Evolutionary conservation across 2,329 filamentous ascomycete genomes (phyloP).

Genomic region (Alternaria gaisen): DNA sequence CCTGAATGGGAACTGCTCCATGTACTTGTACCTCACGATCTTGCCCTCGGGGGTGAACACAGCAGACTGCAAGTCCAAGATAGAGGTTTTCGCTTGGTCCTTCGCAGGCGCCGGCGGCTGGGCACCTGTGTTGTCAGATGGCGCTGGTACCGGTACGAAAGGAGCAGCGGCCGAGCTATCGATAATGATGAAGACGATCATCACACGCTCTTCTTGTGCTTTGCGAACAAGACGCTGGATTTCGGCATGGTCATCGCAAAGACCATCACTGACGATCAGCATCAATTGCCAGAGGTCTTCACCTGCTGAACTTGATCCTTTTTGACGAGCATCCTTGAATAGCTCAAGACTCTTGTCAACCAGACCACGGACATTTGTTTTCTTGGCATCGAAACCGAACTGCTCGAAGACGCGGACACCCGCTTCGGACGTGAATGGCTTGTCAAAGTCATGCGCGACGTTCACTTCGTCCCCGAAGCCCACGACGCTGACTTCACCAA

Average conservation of each 20-base stretch:
- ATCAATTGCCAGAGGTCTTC: slow-evolving; percentile 93
- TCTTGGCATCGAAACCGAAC: slow-evolving; percentile 84
- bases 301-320: slow-evolving; percentile 58
- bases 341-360: slow-evolving; percentile 79
- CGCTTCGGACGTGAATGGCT: slow-evolving; percentile 80
- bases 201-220: slow-evolving; percentile 91
- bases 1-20: slow-evolving; percentile 95
- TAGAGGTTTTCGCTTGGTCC: slow-evolving; percentile 69
- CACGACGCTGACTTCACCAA: slow-evolving; percentile 89
- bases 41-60: slow-evolving; percentile 76
- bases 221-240: slow-evolving; percentile 85
- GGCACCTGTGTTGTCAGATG: slow-evolving; percentile 11
- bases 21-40: slow-evolving; percentile 86
- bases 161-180: slow-evolving; percentile 63
- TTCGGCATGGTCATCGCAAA: slow-evolving; percentile 87
- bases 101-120: slow-evolving; percentile 23
- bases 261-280: slow-evolving; percentile 90
- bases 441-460: slow-evolving; percentile 85
- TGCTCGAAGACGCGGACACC: slow-evolving; percentile 84
- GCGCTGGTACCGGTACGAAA: slow-evolving; percentile 11
- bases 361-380: slow-evolving; percentile 84
- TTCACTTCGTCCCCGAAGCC: slow-evolving; percentile 87
- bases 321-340: slow-evolving; percentile 78
- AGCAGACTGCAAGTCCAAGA: slow-evolving; percentile 88
- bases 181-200: slow-evolving; percentile 98